phyloP scores from a whole-genome alignment of 345 rosid genomes.

The Euphorbia tirucalli region DNA sequence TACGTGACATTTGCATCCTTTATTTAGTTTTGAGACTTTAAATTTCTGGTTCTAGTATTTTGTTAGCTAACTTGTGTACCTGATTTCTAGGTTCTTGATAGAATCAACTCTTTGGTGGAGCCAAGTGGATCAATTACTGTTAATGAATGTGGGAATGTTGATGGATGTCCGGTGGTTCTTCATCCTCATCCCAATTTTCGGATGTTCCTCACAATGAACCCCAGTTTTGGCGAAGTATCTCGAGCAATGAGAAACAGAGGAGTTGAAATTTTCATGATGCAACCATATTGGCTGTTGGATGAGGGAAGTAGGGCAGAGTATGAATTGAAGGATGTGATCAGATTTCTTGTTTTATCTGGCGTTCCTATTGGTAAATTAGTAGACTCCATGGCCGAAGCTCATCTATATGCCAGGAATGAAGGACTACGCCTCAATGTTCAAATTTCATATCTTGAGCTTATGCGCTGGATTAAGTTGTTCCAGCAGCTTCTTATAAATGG shows the following conservation, averaged over 20 bases:
- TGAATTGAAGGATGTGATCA: constrained; percentile 56
- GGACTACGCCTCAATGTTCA: constrained; percentile 46
- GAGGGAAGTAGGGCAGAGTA: constrained; percentile 43
- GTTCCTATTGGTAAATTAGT: constrained; percentile 60
- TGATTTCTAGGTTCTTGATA: constrained; percentile 78
- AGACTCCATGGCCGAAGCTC: constrained; percentile 85
- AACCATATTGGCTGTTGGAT: constrained; percentile 74
- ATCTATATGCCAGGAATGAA: constrained; percentile 58
- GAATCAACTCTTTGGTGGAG: constrained; percentile 96
- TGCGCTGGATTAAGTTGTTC: constrained; percentile 79
- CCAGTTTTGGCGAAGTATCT: constrained; percentile 84
- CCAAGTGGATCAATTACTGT: constrained; percentile 80
- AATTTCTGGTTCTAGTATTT: constrained; percentile 4
- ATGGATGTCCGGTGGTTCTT: constrained; percentile 80
- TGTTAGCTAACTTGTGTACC: constrained; percentile 7
- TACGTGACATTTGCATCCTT: constrained; percentile 34
- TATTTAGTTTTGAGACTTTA: constrained; percentile 17
- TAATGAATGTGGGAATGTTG: constrained; percentile 81
- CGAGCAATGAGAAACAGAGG: constrained; percentile 99
- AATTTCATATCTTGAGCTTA: constrained; percentile 80
- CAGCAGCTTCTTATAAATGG: constrained; percentile 75
- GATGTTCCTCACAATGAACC: constrained; percentile 83
- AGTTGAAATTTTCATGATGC: constrained; percentile 91
- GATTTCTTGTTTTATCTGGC: constrained; percentile 74
- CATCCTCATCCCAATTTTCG: constrained; percentile 83